phyloP scores from a whole-genome alignment of 2,329 filamentous ascomycete species.

The Fusarium sp. region DNA sequence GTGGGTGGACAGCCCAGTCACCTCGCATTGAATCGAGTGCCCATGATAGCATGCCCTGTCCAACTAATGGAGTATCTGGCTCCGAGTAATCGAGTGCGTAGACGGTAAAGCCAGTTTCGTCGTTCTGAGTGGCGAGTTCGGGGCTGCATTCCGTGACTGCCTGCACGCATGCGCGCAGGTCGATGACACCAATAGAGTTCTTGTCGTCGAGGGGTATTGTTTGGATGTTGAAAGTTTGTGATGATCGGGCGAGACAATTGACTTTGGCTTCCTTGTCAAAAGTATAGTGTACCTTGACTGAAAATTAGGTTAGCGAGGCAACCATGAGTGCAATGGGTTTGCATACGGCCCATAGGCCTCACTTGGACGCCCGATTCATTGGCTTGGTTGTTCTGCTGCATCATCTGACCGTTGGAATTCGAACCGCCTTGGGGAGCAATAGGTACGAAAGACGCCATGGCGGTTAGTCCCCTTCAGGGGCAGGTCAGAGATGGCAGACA shows the following conservation, averaged over 20 bases:
- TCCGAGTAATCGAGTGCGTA: conserved; percentile 98
- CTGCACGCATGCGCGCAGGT: conserved; percentile 86
- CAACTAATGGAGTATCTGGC: conserved; percentile 89
- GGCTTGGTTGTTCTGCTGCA: conserved; percentile 44
- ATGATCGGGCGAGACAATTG: conserved; percentile 87
- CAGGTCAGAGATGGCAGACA: conserved; percentile 28
- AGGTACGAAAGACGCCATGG: conserved; percentile 54
- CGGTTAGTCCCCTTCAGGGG: conserved; percentile 39
- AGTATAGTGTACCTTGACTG: conserved; percentile 96
- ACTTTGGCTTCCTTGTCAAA: conserved; percentile 90
- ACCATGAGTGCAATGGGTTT: conserved; percentile 17
- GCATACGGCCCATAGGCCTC: conserved; percentile 73
- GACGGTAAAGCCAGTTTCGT: conserved; percentile 92
- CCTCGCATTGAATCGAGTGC: conserved; percentile 63
- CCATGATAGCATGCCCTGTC: conserved; percentile 94
- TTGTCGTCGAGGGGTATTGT: conserved; percentile 82
- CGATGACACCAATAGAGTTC: conserved; percentile 84
- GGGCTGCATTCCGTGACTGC: conserved; percentile 82
- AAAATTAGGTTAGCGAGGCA: conserved; percentile 33
- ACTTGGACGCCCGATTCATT: conserved; percentile 64
- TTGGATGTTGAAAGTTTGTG: conserved; percentile 80
- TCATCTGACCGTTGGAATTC: conserved; percentile 45
- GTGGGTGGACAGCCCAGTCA: conserved; percentile 61
- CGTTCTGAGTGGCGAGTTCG: conserved; percentile 74
- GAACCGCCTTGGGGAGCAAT: conserved; percentile 46